Conservation (phyloP, 345 rosid genomes). For the Eucalyptus marginata region DNA sequence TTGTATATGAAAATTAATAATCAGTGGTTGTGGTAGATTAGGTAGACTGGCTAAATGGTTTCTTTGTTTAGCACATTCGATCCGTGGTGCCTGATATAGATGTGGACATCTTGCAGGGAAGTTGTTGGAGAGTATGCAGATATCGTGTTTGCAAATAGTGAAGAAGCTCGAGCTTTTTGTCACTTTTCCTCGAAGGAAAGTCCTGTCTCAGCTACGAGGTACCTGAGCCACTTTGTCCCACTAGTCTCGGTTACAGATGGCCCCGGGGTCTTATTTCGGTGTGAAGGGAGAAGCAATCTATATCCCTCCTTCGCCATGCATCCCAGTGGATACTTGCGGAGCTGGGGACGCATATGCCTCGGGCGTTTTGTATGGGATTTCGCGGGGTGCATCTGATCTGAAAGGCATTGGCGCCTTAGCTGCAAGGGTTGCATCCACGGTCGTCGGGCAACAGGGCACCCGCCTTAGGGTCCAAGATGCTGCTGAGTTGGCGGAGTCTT, state of each 20-base stretch:
- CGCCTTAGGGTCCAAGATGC: conserved; percentile 78
- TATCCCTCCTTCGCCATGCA: conserved; percentile 75
- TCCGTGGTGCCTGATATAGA: background rate
- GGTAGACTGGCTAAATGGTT: background rate
- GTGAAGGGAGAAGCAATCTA: conserved; percentile 93
- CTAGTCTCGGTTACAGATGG: conserved; percentile 88
- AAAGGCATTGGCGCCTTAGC: conserved; percentile 82
- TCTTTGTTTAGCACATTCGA: background rate
- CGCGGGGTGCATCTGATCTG: conserved; percentile 61
- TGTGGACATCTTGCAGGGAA: conserved; percentile 39
- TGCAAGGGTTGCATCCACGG: conserved; percentile 79
- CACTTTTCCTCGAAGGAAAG: conserved; percentile 65
- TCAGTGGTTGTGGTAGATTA: background rate
- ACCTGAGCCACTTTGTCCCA: conserved; percentile 87
- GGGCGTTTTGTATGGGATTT: conserved; percentile 72
- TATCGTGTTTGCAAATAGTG: conserved; percentile 75
- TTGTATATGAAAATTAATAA: background rate
- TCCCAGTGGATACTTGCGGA: conserved; percentile 80
- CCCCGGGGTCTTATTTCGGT: conserved; percentile 80
- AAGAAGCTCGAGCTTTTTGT: conserved; percentile 84
- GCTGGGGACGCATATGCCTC: conserved; percentile 97
- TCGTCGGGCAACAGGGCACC: conserved; percentile 90
- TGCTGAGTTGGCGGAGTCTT: conserved; percentile 46
- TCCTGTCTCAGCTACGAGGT: conserved; percentile 64
- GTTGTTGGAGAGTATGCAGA: conserved; percentile 73